phyloP scores from a whole-genome alignment of 202 grass and related monocot species.

The Panicum virgatum region DNA sequence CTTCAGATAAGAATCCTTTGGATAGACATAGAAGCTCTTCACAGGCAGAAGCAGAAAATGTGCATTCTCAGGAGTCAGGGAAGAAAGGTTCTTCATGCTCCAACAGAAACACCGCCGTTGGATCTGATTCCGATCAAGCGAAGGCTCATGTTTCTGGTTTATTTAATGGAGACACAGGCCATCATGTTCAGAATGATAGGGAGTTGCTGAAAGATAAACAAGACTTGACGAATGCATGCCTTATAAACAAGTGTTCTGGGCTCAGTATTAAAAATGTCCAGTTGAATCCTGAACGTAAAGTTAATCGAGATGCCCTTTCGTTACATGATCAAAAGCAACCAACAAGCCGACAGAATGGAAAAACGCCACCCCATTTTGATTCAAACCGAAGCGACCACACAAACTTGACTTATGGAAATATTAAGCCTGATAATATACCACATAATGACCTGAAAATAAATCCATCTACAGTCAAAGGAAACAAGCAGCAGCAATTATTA shows the following conservation, averaged over 20 bases:
- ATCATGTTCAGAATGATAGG: slow-evolving; percentile 36
- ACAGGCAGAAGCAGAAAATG: slow-evolving; percentile 34
- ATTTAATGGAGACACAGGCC: slow-evolving; percentile 19
- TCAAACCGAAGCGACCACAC: slow-evolving; percentile 35
- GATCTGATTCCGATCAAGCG: slow-evolving; percentile 32
- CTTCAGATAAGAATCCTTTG: slow-evolving; percentile 39
- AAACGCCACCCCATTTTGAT: slow-evolving; percentile 17
- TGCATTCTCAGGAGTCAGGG: slow-evolving; percentile 36
- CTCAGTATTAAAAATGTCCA: slow-evolving; percentile 20
- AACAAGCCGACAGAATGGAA: slow-evolving; percentile 28
- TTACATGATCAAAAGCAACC: slow-evolving; percentile 34
- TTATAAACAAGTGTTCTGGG: slow-evolving; percentile 35
- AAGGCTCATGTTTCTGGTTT: slow-evolving; percentile 33
- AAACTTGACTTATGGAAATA: slow-evolving; percentile 31
- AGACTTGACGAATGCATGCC: slow-evolving; percentile 7
- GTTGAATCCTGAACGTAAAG: slow-evolving; percentile 34
- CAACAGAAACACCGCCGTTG: slow-evolving; percentile 38
- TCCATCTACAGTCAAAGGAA: slow-evolving; percentile 40
- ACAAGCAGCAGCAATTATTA: slow-evolving; percentile 38
- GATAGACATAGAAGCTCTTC: slow-evolving; percentile 36
- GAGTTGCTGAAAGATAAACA: slow-evolving; percentile 42
- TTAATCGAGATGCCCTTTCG: slow-evolving; percentile 15
- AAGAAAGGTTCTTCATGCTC: slow-evolving; percentile 36
- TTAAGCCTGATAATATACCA: slow-evolving; percentile 44
- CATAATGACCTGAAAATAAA: slow-evolving; percentile 43